phyloP scores from a whole-genome alignment of 2,329 filamentous ascomycete genomes.

The Talaromyces albobiverticillius region DNA sequence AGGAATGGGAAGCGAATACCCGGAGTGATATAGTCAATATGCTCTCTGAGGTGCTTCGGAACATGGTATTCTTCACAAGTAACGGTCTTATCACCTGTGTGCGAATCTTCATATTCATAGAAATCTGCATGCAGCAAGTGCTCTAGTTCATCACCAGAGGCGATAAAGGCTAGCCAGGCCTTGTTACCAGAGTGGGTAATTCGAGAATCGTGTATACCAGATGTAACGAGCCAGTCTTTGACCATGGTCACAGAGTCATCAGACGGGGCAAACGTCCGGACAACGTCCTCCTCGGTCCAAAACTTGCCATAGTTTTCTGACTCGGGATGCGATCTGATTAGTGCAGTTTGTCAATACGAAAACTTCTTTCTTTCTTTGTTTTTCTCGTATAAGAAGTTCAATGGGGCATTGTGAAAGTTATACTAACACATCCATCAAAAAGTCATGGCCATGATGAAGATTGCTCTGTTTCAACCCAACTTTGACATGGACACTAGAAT shows the following conservation, averaged over 20 bases:
- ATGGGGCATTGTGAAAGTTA: too few species aligned
- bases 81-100: slow-evolving; percentile 26
- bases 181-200: slow-evolving; percentile 51
- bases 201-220: slow-evolving; percentile 50
- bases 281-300: slow-evolving; percentile 43
- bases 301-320: slow-evolving; percentile 43
- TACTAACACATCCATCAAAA: slow-evolving; percentile 15
- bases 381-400: too few species aligned
- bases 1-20: slow-evolving; percentile 48
- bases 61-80: slow-evolving; percentile 48
- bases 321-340: slow-evolving; percentile 31
- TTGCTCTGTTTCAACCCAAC: slow-evolving; percentile 14
- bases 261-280: slow-evolving; percentile 41
- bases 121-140: slow-evolving; percentile 53
- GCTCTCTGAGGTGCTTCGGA: slow-evolving; percentile 45
- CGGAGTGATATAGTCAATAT: slow-evolving; percentile 58
- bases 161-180: slow-evolving; percentile 56
- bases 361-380: not conserved
- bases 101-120: slow-evolving; percentile 48
- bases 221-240: slow-evolving; percentile 52
- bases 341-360: not conserved
- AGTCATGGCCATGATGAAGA: slow-evolving; percentile 10
- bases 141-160: slow-evolving; percentile 54
- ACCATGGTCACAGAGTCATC: slow-evolving; percentile 50
- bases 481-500: slow-evolving; percentile 10